phyloP scores from a whole-genome alignment of 2,329 filamentous ascomycete genomes.

The Leptographium lundbergii region DNA sequence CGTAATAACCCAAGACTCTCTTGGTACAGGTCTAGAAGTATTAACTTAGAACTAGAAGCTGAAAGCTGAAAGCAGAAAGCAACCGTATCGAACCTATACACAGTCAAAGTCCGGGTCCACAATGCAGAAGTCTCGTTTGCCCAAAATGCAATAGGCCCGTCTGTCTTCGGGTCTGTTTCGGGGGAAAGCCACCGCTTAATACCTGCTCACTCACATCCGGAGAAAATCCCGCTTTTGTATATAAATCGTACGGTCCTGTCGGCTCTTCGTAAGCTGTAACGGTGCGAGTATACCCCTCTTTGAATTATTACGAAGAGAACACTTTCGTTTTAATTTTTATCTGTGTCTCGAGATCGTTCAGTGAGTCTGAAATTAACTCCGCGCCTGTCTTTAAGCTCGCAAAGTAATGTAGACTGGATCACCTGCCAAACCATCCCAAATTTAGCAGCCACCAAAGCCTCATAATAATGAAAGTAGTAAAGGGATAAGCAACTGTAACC shows the following conservation, averaged over 20 bases:
- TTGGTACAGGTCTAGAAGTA: background rate
- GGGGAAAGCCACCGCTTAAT: background rate
- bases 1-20: background rate
- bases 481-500: background rate
- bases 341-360: too few species aligned
- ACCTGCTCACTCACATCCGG: background rate
- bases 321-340: too few species aligned
- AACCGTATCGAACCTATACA: background rate
- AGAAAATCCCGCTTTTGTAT: background rate
- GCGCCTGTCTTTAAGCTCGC: too few species aligned
- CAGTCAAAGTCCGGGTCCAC: background rate
- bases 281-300: too few species aligned
- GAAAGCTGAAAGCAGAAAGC: background rate
- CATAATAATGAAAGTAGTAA: too few species aligned
- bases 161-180: background rate
- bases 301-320: too few species aligned
- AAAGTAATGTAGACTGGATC: too few species aligned
- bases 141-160: background rate
- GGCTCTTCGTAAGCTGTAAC: background rate
- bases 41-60: too few species aligned
- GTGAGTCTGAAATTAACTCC: too few species aligned
- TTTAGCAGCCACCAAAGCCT: too few species aligned
- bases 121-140: background rate
- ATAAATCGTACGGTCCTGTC: background rate
- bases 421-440: too few species aligned